Conservation (phyloP, 768 basidiomycete genomes). For the Udeniomyces megalosporus region DNA sequence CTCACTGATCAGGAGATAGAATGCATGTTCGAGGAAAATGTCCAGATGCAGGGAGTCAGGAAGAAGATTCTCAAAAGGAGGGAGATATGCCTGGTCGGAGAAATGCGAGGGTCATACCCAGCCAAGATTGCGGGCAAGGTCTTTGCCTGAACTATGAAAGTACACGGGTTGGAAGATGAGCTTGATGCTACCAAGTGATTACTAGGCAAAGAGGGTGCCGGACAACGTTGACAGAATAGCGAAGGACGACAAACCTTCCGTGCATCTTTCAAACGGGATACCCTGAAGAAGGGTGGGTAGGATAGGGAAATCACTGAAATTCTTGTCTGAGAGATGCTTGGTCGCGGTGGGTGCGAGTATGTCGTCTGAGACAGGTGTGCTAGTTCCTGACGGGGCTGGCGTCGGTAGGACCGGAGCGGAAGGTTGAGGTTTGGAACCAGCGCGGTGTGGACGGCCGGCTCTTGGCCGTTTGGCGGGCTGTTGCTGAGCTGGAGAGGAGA, state of each 20-base stretch:
- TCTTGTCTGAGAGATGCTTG: slow-evolving; percentile 7
- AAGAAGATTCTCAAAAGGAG: neutral
- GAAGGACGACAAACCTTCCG: slow-evolving; percentile 18
- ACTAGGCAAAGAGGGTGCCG: no score
- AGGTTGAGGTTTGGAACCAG: no score
- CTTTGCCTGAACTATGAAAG: slow-evolving; percentile 21
- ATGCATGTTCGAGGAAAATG: neutral
- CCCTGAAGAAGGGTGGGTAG: slow-evolving; percentile 12
- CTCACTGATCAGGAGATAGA: neutral
- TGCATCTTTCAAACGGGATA: slow-evolving; percentile 23
- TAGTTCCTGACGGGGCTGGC: no score
- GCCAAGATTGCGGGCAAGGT: slow-evolving; percentile 21
- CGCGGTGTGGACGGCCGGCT: no score
- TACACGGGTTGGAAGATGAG: neutral
- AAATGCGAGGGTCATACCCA: no score
- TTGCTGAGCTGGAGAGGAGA: no score
- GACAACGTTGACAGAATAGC: neutral
- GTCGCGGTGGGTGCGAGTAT: neutral
- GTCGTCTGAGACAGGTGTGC: neutral
- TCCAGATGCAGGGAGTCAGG: neutral
- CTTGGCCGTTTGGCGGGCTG: no score
- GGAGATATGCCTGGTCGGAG: slow-evolving; percentile 20
- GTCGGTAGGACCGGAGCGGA: no score
- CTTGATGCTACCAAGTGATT: neutral
- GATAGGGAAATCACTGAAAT: slow-evolving; percentile 7